Evolutionary conservation across 345 rosid genomes (phyloP), one percentile per base, ranked within the genome.

Genomic region (Hibiscus syriacus): DNA sequence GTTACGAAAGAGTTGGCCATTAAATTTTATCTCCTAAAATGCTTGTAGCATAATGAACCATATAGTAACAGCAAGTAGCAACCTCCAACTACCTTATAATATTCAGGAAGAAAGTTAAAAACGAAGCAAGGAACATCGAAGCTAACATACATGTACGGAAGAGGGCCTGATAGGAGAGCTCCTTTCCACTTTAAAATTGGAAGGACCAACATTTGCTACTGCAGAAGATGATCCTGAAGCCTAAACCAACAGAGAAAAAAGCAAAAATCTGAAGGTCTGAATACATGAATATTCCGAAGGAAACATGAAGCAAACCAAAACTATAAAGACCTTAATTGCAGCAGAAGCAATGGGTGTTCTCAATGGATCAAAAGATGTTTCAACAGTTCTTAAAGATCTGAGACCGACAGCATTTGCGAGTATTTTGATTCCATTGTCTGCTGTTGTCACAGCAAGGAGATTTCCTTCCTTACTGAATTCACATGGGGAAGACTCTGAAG

Each of bases 341-440:
- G 27, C 13, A 52, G 55, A 52, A 52, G 10, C 14, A 22, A 52
- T 52, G 4, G 55, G 91, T 6, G 74, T 72, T 77, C 90, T 82
- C 76, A 76, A 64, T 43, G 55, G 14, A 20, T 52, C 55, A 22
- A 52, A 52, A 52, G 27, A 20, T 52, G 27, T 52, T 52, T 52
- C 55, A 52, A 9, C 5, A 20, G 55, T 6, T 52, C 27, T 52
- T 52, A 52, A 52, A 20, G 55, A 52, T 52, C 55, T 52, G 27
- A 52, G 13, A 9, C 55, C 55, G 2, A 22, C 26, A 52, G 55
- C 55, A 74, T 87, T 93, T 50, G 89, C 89, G 55, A 93, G 89
- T 77, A 92, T 92, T 85, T 92, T 92, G 71, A 92, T 85, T 64
- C 98, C 98, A 71, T 83, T 81, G 77, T 92, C 96, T 52, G 87